Evolutionary conservation across 2,329 filamentous ascomycete genomes (phyloP), one percentile per base, ranked within the genome.

Genomic region (Arthroderma uncinatum): DNA sequence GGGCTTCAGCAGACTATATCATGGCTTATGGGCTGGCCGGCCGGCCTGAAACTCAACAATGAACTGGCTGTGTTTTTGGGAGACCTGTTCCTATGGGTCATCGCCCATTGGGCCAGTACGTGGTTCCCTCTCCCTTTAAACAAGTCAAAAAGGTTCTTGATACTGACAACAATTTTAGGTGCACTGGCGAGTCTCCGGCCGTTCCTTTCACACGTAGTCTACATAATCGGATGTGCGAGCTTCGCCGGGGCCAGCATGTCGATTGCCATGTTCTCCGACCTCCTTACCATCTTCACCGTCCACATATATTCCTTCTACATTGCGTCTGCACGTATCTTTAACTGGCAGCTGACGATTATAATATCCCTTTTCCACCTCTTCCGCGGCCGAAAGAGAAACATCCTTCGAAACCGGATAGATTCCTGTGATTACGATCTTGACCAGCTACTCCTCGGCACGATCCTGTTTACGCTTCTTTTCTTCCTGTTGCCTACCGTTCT

Each of bases 281-380:
- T 98, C 5, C 79, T 97, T 2, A 95, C 92, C 1, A 79, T 94
- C 50, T 78, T 97, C 59, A 98, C 94, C 1, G 76, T 98, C 36
- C 93, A 98, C 72, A 96, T 98, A 57, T 95, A 97, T 76, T 95
- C 87, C 1, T 98, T 98, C 71, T 98, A 98, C 71, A 85, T 97
- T 58, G 92, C 94, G 14, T 95, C 91, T 7, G 93, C 93, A 2
- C 86, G 93, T 54, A 97, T 98, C 66, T 98, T 92, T 72, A 90
- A 97, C 73, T 98, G 93, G 93, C 93, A 98, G 73, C 83, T 98
- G 60, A 95, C 87, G 2, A 97, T 98, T 61, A 86, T 98, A 62
- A 85, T 92, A 62, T 97, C 92, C 9, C 83, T 98, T n/a, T 98
- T 98, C 72, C 94, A 98, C 70, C 83, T 98, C 8, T 98, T 98